Conservation (phyloP, 2,329 filamentous ascomycete species). For the Ascocoryne sarcoides region DNA sequence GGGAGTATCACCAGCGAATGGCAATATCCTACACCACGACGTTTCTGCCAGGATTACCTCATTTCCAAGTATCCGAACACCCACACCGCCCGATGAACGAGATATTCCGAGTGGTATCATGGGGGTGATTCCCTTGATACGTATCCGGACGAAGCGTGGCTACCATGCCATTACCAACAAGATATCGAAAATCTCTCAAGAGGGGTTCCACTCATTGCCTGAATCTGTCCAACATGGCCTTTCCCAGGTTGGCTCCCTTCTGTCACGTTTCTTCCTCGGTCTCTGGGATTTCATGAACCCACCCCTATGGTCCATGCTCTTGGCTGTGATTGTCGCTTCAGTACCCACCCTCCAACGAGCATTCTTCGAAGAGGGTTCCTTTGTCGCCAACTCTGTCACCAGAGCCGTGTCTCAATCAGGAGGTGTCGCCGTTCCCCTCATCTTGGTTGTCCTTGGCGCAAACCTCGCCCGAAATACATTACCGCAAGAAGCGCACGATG, state of each 20-base stretch:
- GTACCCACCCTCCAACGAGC: constrained; percentile 71
- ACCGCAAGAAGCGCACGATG: constrained; percentile 48
- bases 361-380: constrained; percentile 84
- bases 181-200: constrained; percentile 15
- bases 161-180: constrained; percentile 9
- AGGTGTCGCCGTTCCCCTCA: constrained; percentile 86
- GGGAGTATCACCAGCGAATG: constrained; percentile 18
- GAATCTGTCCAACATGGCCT: constrained; percentile 41
- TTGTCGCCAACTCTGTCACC: constrained; percentile 87
- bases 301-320: constrained; percentile 92
- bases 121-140: constrained; percentile 34
- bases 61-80: constrained; percentile 46
- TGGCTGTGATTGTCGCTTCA: constrained; percentile 83
- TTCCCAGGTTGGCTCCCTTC: constrained; percentile 32
- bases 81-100: constrained; percentile 20
- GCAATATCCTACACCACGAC: constrained; percentile 14
- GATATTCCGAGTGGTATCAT: constrained; percentile 33
- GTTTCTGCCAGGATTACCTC: constrained; percentile 46
- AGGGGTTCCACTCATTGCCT: constrained; percentile 41
- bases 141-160: constrained; percentile 26
- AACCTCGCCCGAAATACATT: constrained; percentile 91
- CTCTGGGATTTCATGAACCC: constrained; percentile 97
- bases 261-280: constrained; percentile 50
- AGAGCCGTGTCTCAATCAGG: constrained; percentile 78
- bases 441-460: constrained; percentile 88